Base-by-base conservation (phyloP, 768 basidiomycete genomes). In the Sporobolomyces pararoseus region DNA sequence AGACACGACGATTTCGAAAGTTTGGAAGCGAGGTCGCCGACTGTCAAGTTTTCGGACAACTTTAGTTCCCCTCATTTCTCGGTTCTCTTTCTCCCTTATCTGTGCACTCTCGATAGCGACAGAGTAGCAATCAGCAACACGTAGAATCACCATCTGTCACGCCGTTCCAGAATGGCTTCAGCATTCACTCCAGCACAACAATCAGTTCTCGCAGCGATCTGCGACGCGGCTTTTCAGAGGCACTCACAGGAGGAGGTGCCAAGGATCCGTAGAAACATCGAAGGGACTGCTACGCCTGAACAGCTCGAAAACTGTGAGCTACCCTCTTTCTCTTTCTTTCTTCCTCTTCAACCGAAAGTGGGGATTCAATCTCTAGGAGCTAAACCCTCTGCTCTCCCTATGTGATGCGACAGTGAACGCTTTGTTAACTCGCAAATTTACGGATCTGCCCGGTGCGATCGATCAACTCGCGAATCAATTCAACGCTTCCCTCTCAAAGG, bases 191-290 rank as follows among this genome's bases (percentile, higher is more conserved):
- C 39, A 1, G 66, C 25, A 7, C 66, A 67, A 52, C 29, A 52
- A 42, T 19, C 31, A 0, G 60, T 63, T 4, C 51, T 71, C 4
- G 7, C 2, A 1, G 65, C 70, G 4, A 54, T 67, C 12, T 63
- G 62, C 29, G 70, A 71, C 37, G 65, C 65, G 10, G 57, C 49
- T 19, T 71, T 67, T 57, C 57, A 53, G n/a, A 62, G 59, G 3
- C 65, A 71, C 52, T 35, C 47, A 7, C 23, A 50, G 21, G 51
- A 29, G 14, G 29, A 50, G 16, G 52, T 44, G n/a, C 32, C 49
- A 13, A 14, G 37, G 27, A 49, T 61, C 59, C 2, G 3, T 2
- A 27, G 25, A 6, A 44, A 49, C 31, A 32, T 67, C 17, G 1
- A 32, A 14, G 29, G 29, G 7, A 25, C 31, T 21, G 59, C 44